Base-by-base conservation (phyloP, 306 rosid genomes). In the Prunus campanulata region DNA sequence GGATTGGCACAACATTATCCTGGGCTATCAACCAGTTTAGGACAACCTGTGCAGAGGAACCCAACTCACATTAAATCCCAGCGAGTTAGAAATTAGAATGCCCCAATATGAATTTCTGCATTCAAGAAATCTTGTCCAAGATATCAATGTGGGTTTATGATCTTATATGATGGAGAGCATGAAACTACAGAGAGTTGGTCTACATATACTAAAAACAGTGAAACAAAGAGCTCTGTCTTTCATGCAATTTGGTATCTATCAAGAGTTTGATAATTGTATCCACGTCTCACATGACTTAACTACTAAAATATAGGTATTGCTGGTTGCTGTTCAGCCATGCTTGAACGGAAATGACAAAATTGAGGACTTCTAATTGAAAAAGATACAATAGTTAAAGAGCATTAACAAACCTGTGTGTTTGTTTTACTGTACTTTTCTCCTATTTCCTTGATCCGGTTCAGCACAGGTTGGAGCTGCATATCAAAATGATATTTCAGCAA, bases 1-100 rank as follows among this genome's bases (percentile, higher is more conserved):
- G 97, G 80, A 95, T 92, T 19, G 97, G 99, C 85, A 95, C 90
- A 11, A 95, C 92, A 46, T 95, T 95, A 51, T 86, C 97, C 79
- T 95, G 96, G 27, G 93, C 89, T 76, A 86, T 81, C 57, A 92
- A 74, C 99, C 99, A 95, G 82, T 90, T 95, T 64, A 95, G 78
- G 42, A 80, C 90, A 20, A 95, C 97, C 99, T 95, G 80, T 63
- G 29, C 27, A 32, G 20, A 71, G 78, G 68, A 78, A 80, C 35
- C 65, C 20, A 0, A n/a, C 7, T 69, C 30, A 52, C 56, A 62
- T 75, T 52, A 76, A 20, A 61, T 25, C 72, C 66, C 48, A 66
- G 25, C 54, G 70, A 46, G 10, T 11, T 44, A 42, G 6, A 39
- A 29, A 39, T 16, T 27, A 30, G 6, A 25, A 22, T 54, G 59